Evolutionary conservation across 208 protist species (phyloP), one percentile per base, ranked within the genome.

Genomic region (Trypanosoma platydactyli): DNA sequence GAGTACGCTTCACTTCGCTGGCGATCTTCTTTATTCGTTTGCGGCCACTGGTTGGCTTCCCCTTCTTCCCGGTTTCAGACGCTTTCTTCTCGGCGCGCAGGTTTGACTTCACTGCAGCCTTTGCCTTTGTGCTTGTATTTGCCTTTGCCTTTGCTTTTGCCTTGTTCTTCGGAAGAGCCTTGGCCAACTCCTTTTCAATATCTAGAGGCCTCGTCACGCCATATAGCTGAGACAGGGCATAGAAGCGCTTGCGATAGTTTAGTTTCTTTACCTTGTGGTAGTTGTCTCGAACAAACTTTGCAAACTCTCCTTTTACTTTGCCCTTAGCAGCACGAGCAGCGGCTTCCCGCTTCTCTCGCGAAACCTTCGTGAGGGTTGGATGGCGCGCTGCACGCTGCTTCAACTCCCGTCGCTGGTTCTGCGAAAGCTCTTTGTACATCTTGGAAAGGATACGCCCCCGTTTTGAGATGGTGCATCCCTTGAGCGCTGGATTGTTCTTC

Each of bases 361-460:
- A 63, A 64, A 80, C 80, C 42, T 75, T 73, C 38, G 67, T 71
- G 16, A 95, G 48, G 13, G 68, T 74, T 2, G 86, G 86, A 59
- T 92, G 77, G 29, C 55, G 74, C 33, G 84, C 52, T 1, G 89
- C 89, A 42, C 89, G 87, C 44, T 77, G 68, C 56, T 84, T 57
- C 38, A 95, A 79, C 1, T 84, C 72, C 22, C 68, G 73, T 35
- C 64, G 76, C 61, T 95, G 71, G 54, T 75, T 76, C 54, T 71
- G 60, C 4, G 83, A 77, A 9, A 95, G 80, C 13, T 72, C 66
- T 67, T 89, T 91, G 75, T 95, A 95, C 79, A 95, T 88, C 70
- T 92, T 90, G 20, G 88, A 88, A 46, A 93, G 76, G 48, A 84
- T 67, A 13, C 74, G 68, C 3, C 78, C 89, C 3, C 89, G 81